Evolutionary conservation across 1,284 basidiomycete species (phyloP), one percentile per base, ranked within the genome.

Genomic region (Puccinia novopanici): DNA sequence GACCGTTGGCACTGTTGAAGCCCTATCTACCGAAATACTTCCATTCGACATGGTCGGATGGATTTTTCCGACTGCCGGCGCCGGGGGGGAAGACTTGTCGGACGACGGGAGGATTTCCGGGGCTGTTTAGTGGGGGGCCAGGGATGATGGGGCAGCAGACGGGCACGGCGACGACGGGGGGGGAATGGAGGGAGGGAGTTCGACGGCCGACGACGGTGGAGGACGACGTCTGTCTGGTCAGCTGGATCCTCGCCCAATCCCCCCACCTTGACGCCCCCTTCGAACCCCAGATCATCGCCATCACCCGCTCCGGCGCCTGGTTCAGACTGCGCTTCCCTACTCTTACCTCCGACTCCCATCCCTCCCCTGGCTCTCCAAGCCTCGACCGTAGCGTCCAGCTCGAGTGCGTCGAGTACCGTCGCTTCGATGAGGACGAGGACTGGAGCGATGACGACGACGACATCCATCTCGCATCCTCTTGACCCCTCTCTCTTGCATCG

Each of bases 11-110:
- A 12, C 70, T 84, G n/a, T 80, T 85, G 72, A 85, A 85, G 75
- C 85, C 85, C 0, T 85, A 84, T 75, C 88, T 96, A 27, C 95
- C 94, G 19, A 94, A 93, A 84, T 96, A 97, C 86, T 95, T 98
- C 84, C 91, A 91, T 83, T 95, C 93, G 12, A 91, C 94, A 84
- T 94, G 94, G 91, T 96, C 94, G 0, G 93, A 94, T 84, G 94
- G 94, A 22, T 93, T 94, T 84, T 98, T 94, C 86, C 90, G 93
- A 68, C 92, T 98, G 83, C 95, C 95, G 0, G 84, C 40, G 10
- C 86, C 86, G 79, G 87, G 85, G 2, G 59, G 59, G 12, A 40
- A 40, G n/a, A 12, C 27, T 13, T 4, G 17, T 24, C 37, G 75
- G 40, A 82, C 82, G 8, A 80, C 81, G 10, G 80, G 82, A 13